These are phyloP conservation scores for Didymosphaeria variabile DNA, from an alignment of 2,329 filamentous ascomycete genomes.

Conservation along the genomic window DNA sequence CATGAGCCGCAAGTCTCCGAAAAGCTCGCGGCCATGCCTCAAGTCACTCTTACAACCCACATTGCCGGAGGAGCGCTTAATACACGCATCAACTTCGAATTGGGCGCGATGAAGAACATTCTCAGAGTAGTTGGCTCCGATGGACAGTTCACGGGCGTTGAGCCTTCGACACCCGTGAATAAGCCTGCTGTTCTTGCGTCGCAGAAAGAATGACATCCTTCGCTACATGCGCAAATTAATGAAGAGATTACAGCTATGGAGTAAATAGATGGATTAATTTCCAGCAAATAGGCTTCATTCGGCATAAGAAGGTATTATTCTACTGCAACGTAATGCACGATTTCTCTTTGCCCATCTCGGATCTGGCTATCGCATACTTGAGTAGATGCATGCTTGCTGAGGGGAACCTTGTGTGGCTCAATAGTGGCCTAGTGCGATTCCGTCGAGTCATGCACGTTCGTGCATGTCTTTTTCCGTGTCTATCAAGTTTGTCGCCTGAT, in stretches of 20 bases:
- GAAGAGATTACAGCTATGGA: not conserved
- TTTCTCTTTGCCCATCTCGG: no score
- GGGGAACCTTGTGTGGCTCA: not conserved
- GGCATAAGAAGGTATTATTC: no score
- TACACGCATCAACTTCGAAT: constrained; percentile 67
- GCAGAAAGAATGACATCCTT: not conserved
- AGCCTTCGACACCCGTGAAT: constrained; percentile 66
- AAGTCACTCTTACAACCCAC: constrained; percentile 61
- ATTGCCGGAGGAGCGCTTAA: constrained; percentile 69
- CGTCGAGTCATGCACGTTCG: not conserved
- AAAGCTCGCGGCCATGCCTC: constrained; percentile 40
- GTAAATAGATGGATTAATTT: not conserved
- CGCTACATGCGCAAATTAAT: not conserved
- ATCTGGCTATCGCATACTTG: not conserved
- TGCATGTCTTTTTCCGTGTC: not conserved
- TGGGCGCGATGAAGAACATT: constrained; percentile 68
- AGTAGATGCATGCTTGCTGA: not conserved
- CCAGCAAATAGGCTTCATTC: no score
- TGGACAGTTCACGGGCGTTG: constrained; percentile 58
- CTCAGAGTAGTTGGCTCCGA: constrained; percentile 37
- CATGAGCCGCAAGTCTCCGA: constrained; percentile 46
- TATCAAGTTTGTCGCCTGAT: not conserved
- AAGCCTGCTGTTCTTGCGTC: not conserved
- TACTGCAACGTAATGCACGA: no score
- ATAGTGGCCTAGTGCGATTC: not conserved